Percentiles rank a stretch among this genome's conserved stretches.
Evolutionary conservation across 2,329 filamentous ascomycete species (phyloP).

Genomic region (Aspergillus neotritici): DNA sequence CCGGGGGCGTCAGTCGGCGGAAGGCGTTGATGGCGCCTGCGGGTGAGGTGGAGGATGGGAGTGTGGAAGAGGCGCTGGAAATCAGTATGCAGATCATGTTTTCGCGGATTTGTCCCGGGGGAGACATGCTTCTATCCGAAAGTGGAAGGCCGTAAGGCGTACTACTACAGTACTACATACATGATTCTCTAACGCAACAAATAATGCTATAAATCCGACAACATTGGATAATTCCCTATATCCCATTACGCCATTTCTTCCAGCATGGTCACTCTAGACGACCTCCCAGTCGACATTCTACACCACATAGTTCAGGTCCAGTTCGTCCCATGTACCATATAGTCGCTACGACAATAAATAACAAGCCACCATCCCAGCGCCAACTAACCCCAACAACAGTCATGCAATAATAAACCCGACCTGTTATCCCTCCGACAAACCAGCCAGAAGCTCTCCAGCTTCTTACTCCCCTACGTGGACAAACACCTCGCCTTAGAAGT

Average conservation of each 20-base stretch:
- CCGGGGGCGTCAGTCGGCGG: constrained; percentile 51
- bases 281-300: background rate
- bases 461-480: background rate
- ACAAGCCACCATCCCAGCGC: too few species aligned
- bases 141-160: too few species aligned
- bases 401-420: background rate
- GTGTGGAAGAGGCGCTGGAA: constrained; percentile 1
- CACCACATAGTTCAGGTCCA: background rate
- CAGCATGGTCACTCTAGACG: background rate
- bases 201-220: too few species aligned
- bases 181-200: too few species aligned
- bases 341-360: too few species aligned
- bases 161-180: too few species aligned
- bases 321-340: too few species aligned
- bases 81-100: constrained; percentile 15
- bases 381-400: too few species aligned
- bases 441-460: background rate
- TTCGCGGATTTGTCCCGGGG: constrained; percentile 2
- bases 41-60: constrained; percentile 9
- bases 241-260: too few species aligned
- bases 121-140: too few species aligned
- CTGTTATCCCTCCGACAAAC: background rate
- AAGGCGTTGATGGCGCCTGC: constrained; percentile 39
- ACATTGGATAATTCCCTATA: too few species aligned
- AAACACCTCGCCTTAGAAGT: background rate